Conservation (phyloP, 2,329 filamentous ascomycete genomes). For the Scedosporium aurantiacum region DNA sequence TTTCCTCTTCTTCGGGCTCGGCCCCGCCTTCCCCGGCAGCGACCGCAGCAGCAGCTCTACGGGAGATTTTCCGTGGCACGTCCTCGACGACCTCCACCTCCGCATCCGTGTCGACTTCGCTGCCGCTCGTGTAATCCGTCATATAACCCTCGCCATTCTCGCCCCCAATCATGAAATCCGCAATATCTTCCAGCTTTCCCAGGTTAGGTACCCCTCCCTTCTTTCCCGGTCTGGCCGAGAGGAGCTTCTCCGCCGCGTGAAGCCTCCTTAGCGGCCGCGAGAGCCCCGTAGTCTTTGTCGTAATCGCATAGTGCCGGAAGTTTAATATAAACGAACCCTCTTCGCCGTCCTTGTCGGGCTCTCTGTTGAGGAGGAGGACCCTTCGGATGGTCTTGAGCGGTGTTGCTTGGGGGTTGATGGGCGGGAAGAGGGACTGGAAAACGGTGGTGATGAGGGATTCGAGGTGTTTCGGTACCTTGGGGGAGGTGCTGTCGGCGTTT, state of each 20-base stretch:
- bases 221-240: slow-evolving; percentile 46
- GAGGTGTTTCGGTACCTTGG: slow-evolving; percentile 81
- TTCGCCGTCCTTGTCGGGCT: slow-evolving; percentile 42
- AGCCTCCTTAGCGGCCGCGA: slow-evolving; percentile 75
- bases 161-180: slow-evolving; percentile 84
- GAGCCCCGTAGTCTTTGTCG: slow-evolving; percentile 73
- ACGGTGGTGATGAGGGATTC: slow-evolving; percentile 86
- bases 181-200: slow-evolving; percentile 81
- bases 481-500: slow-evolving; percentile 42
- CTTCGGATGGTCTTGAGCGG: slow-evolving; percentile 87
- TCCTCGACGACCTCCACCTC: slow-evolving; percentile 77
- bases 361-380: slow-evolving; percentile 81
- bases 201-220: slow-evolving; percentile 77
- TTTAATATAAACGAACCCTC: slow-evolving; percentile 71
- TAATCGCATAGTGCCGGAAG: slow-evolving; percentile 90
- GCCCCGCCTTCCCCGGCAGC: slow-evolving; percentile 19
- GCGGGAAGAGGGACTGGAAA: slow-evolving; percentile 92
- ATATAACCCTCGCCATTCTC: slow-evolving; percentile 72
- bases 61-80: slow-evolving; percentile 46
- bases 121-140: slow-evolving; percentile 75
- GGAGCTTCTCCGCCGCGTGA: slow-evolving; percentile 72
- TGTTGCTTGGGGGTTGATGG: slow-evolving; percentile 84
- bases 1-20: slow-evolving; percentile 32
- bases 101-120: slow-evolving; percentile 85
- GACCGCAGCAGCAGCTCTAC: slow-evolving; percentile 31